Percentiles rank a stretch among this genome's conserved stretches.
phyloP scores from a whole-genome alignment of 805 yeast genomes.

The Spathaspora sp. region DNA sequence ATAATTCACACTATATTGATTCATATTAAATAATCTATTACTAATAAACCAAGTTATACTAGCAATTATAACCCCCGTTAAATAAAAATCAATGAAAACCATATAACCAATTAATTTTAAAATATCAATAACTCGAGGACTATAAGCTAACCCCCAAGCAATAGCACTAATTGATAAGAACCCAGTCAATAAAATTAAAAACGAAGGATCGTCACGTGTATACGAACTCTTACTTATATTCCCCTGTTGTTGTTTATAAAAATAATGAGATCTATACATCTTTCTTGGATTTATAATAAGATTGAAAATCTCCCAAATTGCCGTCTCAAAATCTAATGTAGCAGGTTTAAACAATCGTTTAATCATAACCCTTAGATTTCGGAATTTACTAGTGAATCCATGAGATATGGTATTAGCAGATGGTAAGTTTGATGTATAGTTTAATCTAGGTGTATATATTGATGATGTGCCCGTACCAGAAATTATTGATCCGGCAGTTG shows the following conservation, averaged over 20 bases:
- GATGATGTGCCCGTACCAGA: constrained; percentile 14
- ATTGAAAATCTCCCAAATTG: constrained; percentile 84
- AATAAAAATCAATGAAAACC: constrained; percentile 80
- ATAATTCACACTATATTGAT: constrained; percentile 28
- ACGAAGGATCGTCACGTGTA: constrained; percentile 92
- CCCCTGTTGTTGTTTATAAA: constrained; percentile 59
- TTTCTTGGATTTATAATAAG: constrained; percentile 72
- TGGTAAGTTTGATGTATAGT: not conserved
- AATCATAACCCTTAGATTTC: constrained; percentile 27
- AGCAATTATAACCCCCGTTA: constrained; percentile 65
- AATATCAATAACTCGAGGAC: constrained; percentile 59
- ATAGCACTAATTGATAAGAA: constrained; percentile 71
- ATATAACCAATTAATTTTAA: constrained; percentile 69
- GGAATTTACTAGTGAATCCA: constrained; percentile 10
- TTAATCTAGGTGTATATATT: constrained; percentile 5
- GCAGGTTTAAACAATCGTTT: constrained; percentile 58
- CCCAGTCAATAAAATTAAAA: constrained; percentile 66
- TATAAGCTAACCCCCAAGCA: constrained; percentile 87
- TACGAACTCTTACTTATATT: constrained; percentile 53
- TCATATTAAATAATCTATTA: constrained; percentile 53
- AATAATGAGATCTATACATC: constrained; percentile 74
- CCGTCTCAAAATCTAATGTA: constrained; percentile 87
- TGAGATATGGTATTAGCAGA: not conserved
- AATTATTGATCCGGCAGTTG: constrained; percentile 19
- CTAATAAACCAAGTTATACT: constrained; percentile 72